A percentile compares a stretch with the other conserved stretches of the same genome.
These are phyloP conservation scores for Ophiorrhiza pumila DNA, from an alignment of 257 asterid species.

Conservation along the genomic window DNA sequence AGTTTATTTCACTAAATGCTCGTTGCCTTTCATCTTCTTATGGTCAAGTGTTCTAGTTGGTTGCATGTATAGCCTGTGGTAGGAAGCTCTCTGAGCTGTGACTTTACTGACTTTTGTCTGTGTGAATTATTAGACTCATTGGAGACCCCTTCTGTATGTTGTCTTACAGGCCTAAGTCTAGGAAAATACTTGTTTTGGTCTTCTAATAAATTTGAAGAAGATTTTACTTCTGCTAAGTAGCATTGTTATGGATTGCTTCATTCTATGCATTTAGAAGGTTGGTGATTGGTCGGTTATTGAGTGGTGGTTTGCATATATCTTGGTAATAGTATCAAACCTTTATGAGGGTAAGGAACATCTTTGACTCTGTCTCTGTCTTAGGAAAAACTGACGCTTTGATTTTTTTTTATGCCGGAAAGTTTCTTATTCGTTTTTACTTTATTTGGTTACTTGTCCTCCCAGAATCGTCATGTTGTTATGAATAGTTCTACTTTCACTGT, in stretches of 20 bases:
- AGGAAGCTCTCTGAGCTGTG: neutral
- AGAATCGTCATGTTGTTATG: conserved; percentile 77
- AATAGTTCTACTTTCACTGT: conserved; percentile 44
- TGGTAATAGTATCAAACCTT: neutral
- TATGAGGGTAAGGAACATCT: neutral
- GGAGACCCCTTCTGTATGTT: neutral
- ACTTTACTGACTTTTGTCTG: neutral
- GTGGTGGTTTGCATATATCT: neutral
- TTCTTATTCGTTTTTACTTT: neutral
- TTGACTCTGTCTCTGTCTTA: too few species aligned
- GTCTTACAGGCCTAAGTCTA: neutral
- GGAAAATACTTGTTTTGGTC: neutral
- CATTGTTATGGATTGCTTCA: neutral
- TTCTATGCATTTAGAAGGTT: neutral
- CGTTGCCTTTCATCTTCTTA: neutral
- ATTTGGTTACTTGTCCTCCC: conserved; percentile 13
- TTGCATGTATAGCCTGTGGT: neutral
- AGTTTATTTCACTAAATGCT: neutral
- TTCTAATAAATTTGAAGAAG: neutral
- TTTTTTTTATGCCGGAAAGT: neutral
- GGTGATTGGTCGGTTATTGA: neutral
- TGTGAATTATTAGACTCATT: neutral
- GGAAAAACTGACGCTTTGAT: too few species aligned
- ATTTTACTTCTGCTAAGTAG: neutral
- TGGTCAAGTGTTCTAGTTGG: neutral